Conservation (phyloP, 768 basidiomycete genomes). For the Auriscalpium orientale region DNA sequence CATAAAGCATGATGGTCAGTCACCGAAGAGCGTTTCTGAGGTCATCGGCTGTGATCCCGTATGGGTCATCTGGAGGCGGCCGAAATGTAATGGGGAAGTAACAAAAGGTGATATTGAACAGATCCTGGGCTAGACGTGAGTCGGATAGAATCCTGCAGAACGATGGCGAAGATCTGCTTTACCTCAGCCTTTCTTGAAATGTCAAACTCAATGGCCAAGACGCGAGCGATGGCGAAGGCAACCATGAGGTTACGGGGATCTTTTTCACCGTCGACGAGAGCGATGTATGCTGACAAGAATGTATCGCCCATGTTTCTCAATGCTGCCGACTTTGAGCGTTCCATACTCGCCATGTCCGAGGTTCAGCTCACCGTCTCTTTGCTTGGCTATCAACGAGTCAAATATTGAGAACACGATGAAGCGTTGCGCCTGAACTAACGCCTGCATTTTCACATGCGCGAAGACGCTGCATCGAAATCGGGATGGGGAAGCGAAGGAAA, state of each 20-base stretch:
- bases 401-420: conserved; percentile 76
- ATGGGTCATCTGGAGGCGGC: conserved; percentile 89
- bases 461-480: conserved; percentile 49
- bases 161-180: conserved; percentile 15
- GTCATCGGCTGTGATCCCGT: conserved; percentile 85
- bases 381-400: conserved; percentile 65
- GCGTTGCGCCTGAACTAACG: conserved; percentile 74
- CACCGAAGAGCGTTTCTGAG: conserved; percentile 68
- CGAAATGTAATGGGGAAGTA: conserved; percentile 98
- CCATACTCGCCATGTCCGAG: neutral
- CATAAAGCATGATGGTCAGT: conserved; percentile 1
- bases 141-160: neutral
- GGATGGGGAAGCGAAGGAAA: neutral
- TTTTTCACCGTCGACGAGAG: conserved; percentile 90
- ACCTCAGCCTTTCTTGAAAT: conserved; percentile 72
- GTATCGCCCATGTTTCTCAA: conserved; percentile 63
- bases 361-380: conserved; percentile 41
- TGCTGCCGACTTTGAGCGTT: conserved; percentile 31
- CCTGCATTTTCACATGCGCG: conserved; percentile 70
- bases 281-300: conserved; percentile 71
- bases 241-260: conserved; percentile 91
- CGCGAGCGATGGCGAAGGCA: conserved; percentile 83
- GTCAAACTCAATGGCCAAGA: conserved; percentile 85
- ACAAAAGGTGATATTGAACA: conserved; percentile 95
- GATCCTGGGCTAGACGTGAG: conserved; percentile 40